A percentile compares a stretch with the other conserved stretches of the same genome.
Conservation (phyloP, 805 yeast species). For the Candida sithepensis region DNA sequence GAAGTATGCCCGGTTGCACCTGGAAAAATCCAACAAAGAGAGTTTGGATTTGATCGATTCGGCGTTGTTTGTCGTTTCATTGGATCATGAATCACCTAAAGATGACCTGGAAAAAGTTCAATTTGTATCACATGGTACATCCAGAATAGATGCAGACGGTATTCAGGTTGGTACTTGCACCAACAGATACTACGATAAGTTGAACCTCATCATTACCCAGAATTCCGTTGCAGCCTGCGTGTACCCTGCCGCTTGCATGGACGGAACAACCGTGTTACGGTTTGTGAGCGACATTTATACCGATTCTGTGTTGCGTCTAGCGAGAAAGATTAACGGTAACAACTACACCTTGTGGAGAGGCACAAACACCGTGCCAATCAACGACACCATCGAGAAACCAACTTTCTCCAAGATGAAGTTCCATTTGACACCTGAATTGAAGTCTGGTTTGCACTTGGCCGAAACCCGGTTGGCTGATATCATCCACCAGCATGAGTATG, state of each 20-base stretch:
- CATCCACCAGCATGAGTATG: conserved; percentile 54
- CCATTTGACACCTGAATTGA: conserved; percentile 42
- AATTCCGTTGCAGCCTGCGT: conserved; percentile 58
- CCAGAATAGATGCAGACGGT: conserved; percentile 40
- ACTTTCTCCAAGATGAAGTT: conserved; percentile 30
- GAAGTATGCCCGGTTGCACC: conserved; percentile 42
- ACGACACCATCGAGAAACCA: conserved; percentile 35
- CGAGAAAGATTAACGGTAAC: conserved; percentile 53
- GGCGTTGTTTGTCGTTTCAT: conserved; percentile 48
- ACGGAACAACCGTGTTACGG: conserved; percentile 53
- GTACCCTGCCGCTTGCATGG: conserved; percentile 58
- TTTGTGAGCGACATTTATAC: conserved; percentile 57
- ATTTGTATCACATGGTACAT: conserved; percentile 51
- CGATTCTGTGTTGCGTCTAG: conserved; percentile 52
- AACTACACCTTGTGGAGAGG: conserved; percentile 52
- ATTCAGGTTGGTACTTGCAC: conserved; percentile 56
- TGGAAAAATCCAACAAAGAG: conserved; percentile 36
- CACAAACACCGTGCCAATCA: conserved; percentile 35
- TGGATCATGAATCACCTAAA: conserved; percentile 45
- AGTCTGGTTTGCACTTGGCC: conserved; percentile 47
- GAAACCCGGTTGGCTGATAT: conserved; percentile 58
- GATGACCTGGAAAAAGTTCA: conserved; percentile 46
- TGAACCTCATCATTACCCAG: conserved; percentile 49
- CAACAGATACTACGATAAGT: conserved; percentile 57
- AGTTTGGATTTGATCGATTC: conserved; percentile 40